phyloP scores from a whole-genome alignment of 2,329 filamentous ascomycete species.

The Phoma sp. region DNA sequence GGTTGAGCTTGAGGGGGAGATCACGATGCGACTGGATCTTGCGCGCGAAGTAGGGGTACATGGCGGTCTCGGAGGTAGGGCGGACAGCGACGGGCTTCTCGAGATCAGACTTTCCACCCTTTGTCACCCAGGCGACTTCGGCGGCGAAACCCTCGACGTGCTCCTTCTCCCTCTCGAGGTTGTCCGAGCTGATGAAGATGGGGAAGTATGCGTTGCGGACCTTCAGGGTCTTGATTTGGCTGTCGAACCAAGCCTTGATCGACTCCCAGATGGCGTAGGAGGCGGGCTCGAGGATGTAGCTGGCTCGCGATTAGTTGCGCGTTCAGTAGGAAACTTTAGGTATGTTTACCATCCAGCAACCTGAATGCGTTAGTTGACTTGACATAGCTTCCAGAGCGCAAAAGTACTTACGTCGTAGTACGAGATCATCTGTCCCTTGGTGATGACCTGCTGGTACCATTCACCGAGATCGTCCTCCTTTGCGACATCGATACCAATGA shows the following conservation, averaged over 20 bases:
- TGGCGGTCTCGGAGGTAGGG: slow-evolving; percentile 76
- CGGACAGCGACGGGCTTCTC: slow-evolving; percentile 78
- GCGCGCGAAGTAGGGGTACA: slow-evolving; percentile 95
- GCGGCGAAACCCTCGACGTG: slow-evolving; percentile 98
- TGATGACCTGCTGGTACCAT: slow-evolving; percentile 98
- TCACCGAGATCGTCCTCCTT: slow-evolving; percentile 87
- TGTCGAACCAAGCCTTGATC: slow-evolving; percentile 64
- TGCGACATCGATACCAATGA: slow-evolving; percentile 86
- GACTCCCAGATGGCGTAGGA: slow-evolving; percentile 72
- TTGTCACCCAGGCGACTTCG: slow-evolving; percentile 87
- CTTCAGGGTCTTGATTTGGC: slow-evolving; percentile 83
- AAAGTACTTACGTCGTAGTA: slow-evolving; percentile 77
- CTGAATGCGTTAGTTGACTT: neutral
- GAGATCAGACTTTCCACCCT: slow-evolving; percentile 88
- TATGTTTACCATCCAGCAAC: slow-evolving; percentile 34
- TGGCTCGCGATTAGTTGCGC: slow-evolving; percentile 6
- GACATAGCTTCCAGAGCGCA: neutral
- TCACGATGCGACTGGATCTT: slow-evolving; percentile 98
- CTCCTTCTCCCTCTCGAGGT: slow-evolving; percentile 85
- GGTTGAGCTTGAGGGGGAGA: slow-evolving; percentile 90
- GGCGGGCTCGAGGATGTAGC: slow-evolving; percentile 76
- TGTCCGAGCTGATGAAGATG: slow-evolving; percentile 83
- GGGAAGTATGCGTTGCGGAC: slow-evolving; percentile 97
- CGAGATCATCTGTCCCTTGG: slow-evolving; percentile 96
- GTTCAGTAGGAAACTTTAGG: neutral